Percentiles rank a stretch among this genome's conserved stretches.
Conservation (phyloP, 2,329 filamentous ascomycete species). For the Penicillium aurantiogriseum region DNA sequence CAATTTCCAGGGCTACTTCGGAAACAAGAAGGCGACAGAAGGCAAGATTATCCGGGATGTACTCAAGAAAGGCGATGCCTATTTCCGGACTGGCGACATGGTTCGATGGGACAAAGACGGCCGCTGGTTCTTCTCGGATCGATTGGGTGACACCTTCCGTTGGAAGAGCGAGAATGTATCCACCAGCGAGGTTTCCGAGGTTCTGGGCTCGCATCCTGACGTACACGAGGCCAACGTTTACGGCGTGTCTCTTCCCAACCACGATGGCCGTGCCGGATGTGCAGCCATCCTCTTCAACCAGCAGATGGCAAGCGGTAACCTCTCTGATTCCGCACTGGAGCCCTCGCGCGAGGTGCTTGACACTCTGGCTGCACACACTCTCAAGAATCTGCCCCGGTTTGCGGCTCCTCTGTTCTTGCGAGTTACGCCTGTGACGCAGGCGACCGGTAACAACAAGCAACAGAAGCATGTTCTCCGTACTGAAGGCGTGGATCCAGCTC, state of each 20-base stretch:
- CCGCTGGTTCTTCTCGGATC: slow-evolving; percentile 73
- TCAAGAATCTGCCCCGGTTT: slow-evolving; percentile 64
- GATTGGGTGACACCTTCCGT: slow-evolving; percentile 55
- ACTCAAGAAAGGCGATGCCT: slow-evolving; percentile 72
- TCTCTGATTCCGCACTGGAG: slow-evolving; percentile 23
- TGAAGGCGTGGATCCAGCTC: slow-evolving; percentile 68
- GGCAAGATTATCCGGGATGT: slow-evolving; percentile 74
- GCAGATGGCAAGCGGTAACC: slow-evolving; percentile 28
- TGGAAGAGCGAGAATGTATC: slow-evolving; percentile 78
- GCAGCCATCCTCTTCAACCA: slow-evolving; percentile 65
- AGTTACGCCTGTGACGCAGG: slow-evolving; percentile 60
- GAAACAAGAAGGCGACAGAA: slow-evolving; percentile 67
- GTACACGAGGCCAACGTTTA: slow-evolving; percentile 83
- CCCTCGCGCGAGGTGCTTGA: slow-evolving; percentile 48
- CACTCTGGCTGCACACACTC: slow-evolving; percentile 62
- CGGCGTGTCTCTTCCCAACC: slow-evolving; percentile 72
- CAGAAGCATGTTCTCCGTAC: slow-evolving; percentile 72
- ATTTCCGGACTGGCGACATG: slow-evolving; percentile 82
- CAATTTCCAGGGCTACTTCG: slow-evolving; percentile 79
- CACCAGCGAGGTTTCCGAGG: slow-evolving; percentile 76
- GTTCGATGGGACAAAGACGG: slow-evolving; percentile 70
- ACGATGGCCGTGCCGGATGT: slow-evolving; percentile 82
- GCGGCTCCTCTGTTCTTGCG: slow-evolving; percentile 77
- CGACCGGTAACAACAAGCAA: slow-evolving; percentile 86
- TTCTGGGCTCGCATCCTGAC: slow-evolving; percentile 63